phyloP scores from a whole-genome alignment of 2,329 filamentous ascomycete species.

The Endothia cerciana region DNA sequence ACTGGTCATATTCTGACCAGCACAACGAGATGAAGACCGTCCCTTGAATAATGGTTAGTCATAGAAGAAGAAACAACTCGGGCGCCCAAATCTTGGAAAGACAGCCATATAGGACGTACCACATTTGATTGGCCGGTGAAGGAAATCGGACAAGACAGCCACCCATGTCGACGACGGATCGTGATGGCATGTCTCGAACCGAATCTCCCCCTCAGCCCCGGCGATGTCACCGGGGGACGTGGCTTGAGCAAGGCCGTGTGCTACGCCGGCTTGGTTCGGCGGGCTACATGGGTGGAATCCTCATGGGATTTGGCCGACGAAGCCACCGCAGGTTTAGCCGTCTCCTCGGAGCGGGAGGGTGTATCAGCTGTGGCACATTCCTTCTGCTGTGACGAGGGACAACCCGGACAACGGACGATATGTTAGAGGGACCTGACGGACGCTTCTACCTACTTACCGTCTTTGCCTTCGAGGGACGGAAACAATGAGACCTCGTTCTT shows the following conservation, averaged over 20 bases:
- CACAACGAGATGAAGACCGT: neutral
- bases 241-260: constrained; percentile 1
- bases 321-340: neutral
- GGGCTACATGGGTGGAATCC: neutral
- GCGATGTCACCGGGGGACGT: neutral
- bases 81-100: neutral
- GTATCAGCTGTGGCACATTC: neutral
- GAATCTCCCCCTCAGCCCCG: neutral
- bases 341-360: neutral
- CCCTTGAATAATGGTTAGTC: neutral
- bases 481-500: neutral
- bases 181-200: constrained; percentile 1
- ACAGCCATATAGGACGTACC: neutral
- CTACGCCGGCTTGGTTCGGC: neutral
- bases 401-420: too few relatives aligned
- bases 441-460: neutral
- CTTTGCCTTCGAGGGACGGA: neutral
- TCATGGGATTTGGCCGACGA: neutral
- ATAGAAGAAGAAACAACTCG: neutral
- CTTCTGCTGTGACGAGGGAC: neutral
- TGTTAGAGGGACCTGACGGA: neutral
- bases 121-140: neutral
- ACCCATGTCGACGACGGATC: neutral
- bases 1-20: neutral
- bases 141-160: neutral